A percentile compares a stretch with the other conserved stretches of the same genome.
phyloP scores from a whole-genome alignment of 2,329 filamentous ascomycete genomes.

The Tolypocladium pustulatum region DNA sequence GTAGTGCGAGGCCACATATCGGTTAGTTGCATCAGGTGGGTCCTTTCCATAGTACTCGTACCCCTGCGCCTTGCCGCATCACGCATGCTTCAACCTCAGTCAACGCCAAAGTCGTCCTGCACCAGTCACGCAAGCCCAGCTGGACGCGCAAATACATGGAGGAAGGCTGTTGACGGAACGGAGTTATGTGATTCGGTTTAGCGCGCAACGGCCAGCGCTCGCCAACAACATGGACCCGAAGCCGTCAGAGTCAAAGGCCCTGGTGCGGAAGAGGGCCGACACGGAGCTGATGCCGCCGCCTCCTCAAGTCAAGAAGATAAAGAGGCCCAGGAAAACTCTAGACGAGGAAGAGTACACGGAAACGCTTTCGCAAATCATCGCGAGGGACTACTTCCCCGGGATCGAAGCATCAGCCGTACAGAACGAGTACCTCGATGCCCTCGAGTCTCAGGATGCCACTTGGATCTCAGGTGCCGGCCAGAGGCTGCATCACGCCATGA shows the following conservation, averaged over 20 bases:
- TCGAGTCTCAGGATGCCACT: constrained; percentile 71
- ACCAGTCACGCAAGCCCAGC: not conserved
- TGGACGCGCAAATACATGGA: not conserved
- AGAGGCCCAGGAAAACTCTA: constrained; percentile 76
- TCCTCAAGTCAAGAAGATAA: constrained; percentile 76
- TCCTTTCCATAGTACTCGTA: not conserved
- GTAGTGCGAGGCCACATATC: not conserved
- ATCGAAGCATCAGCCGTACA: constrained; percentile 77
- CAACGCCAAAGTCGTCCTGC: not conserved
- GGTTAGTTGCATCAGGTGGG: not conserved
- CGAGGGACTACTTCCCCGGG: constrained; percentile 92
- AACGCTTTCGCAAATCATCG: constrained; percentile 86
- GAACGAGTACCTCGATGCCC: constrained; percentile 82
- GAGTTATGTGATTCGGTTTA: not conserved
- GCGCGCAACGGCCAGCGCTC: not conserved
- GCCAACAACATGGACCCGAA: constrained; percentile 24
- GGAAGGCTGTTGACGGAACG: not conserved
- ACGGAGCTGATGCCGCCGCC: constrained; percentile 75
- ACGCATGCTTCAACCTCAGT: not conserved
- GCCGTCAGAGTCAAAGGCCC: constrained; percentile 36
- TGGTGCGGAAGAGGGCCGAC: constrained; percentile 60
- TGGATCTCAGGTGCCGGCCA: constrained; percentile 81
- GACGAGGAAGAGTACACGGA: constrained; percentile 93
- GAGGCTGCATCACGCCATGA: constrained; percentile 69
- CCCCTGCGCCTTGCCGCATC: not conserved